Percentiles rank a stretch among this genome's conserved stretches.
Evolutionary conservation across 2,329 filamentous ascomycete species (phyloP).

Genomic region (Trichoderma sp.): DNA sequence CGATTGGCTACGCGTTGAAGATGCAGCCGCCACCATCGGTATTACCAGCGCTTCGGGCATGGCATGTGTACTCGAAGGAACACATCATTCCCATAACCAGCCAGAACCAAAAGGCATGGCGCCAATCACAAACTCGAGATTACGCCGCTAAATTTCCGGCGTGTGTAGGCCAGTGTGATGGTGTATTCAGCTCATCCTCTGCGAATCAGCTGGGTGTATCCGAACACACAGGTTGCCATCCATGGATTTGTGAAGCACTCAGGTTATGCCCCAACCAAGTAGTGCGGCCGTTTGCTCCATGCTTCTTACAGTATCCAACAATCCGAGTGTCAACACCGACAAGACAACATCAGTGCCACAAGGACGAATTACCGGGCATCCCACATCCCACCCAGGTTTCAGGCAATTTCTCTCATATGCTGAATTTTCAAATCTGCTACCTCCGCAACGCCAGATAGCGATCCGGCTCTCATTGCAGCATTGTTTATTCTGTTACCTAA

Average conservation of each 20-base stretch:
- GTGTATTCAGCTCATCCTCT: not conserved
- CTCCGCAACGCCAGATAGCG: not conserved
- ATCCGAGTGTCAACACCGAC: not conserved
- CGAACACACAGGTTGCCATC: not conserved
- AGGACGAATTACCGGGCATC: not conserved
- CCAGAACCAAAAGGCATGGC: not conserved
- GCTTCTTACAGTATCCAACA: not conserved
- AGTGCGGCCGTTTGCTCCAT: not conserved
- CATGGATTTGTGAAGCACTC: not conserved
- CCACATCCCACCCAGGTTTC: not conserved
- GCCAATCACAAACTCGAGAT: not conserved
- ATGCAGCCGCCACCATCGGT: conserved; percentile 5
- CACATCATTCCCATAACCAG: not conserved
- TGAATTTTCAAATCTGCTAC: not conserved
- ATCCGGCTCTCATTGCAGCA: not conserved
- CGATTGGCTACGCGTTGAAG: not conserved
- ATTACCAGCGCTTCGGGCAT: not conserved
- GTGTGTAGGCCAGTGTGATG: not conserved
- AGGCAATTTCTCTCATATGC: not conserved
- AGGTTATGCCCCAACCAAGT: not conserved
- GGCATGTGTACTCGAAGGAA: not conserved
- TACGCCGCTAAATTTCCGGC: not conserved
- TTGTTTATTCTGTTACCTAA: not conserved
- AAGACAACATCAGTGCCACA: not conserved
- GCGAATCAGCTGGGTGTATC: not conserved